phyloP scores from a whole-genome alignment of 139 green algal genomes.

The Mychonastes homosphaera region DNA sequence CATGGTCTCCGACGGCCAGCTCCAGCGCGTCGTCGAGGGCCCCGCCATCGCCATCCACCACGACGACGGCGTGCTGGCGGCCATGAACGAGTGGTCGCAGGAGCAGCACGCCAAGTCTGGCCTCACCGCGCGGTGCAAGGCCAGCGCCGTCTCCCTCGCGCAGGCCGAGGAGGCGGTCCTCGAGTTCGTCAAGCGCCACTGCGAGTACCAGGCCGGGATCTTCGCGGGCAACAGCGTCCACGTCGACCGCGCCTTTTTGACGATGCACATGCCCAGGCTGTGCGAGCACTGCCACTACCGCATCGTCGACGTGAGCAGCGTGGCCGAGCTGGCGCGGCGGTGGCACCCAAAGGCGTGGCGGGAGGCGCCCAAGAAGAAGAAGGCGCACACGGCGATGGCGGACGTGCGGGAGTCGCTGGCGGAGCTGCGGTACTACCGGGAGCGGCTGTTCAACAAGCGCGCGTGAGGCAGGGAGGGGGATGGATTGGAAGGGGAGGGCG shows the following conservation, averaged over 20 bases:
- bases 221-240: slow-evolving; percentile 79
- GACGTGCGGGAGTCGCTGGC: slow-evolving; percentile 81
- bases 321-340: slow-evolving; percentile 56
- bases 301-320: slow-evolving; percentile 81
- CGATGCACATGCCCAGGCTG: slow-evolving; percentile 73
- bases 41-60: slow-evolving; percentile 80
- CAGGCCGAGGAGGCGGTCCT: slow-evolving; percentile 64
- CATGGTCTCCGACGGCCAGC: slow-evolving; percentile 72
- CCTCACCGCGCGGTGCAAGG: slow-evolving; percentile 42
- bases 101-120: slow-evolving; percentile 71
- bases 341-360: slow-evolving; percentile 45
- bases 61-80: slow-evolving; percentile 55
- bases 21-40: slow-evolving; percentile 51
- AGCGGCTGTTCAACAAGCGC: slow-evolving; percentile 54
- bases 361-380: slow-evolving; percentile 46
- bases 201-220: slow-evolving; percentile 17
- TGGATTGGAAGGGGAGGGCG: no score
- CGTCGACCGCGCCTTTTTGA: slow-evolving; percentile 78
- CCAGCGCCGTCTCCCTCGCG: slow-evolving; percentile 43
- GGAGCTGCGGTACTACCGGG: slow-evolving; percentile 76
- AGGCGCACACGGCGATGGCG: slow-evolving; percentile 71
- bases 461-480: slow-evolving; percentile 3
- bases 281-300: slow-evolving; percentile 67
- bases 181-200: slow-evolving; percentile 55
- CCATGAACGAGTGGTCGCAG: slow-evolving; percentile 91